Evolutionary conservation across 2,329 filamentous ascomycete genomes (phyloP), one percentile per base, ranked within the genome.

Genomic region (Botrytis fragariae): DNA sequence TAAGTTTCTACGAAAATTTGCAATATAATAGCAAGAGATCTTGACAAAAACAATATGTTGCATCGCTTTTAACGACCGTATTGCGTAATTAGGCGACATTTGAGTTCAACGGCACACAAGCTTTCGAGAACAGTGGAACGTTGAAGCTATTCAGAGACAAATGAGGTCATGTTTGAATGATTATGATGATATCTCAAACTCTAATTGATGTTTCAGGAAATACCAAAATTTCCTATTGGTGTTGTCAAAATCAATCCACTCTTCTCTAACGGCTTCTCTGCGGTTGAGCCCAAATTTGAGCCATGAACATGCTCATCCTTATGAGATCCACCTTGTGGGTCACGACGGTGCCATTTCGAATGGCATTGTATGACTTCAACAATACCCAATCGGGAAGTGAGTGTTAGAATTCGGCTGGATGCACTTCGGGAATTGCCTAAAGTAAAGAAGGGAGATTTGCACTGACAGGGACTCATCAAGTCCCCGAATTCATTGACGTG

Each of bases 281-380:
- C 29, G 44, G 29, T 54, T 54, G 45, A 54, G 64, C 45, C 45
- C 64, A 67, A 67, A 39, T 48, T 67, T 67, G 64, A 67, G 32
- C 45, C 64, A 51, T 39, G 32, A 67, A 35, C 20, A 64, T 60
- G 29, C 57, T 42, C 25, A 62, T 35, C 51, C 51, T 54, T 45
- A 44, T 32, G 61, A 63, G 39, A 44, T 42, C 39, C 37, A 64
- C n/a, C 61, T 64, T 67, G 45, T 60, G 51, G 67, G 35, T 20
- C n/a, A 61, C 48, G 37, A 69, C n/a, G 45, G 42, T 35, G 22
- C 12, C 35, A n/a, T 16, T 35, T 6, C 22, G 35, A 61, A 39
- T n/a, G 8, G 51, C 16, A 16, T 22, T 37, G 32, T 16, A 39
- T 35, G 35, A 39, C 35, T n/a, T 35, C 37, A 61, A 61, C 59